Conservation (phyloP, 2,329 filamentous ascomycete genomes). For the Tolypocladium album region DNA sequence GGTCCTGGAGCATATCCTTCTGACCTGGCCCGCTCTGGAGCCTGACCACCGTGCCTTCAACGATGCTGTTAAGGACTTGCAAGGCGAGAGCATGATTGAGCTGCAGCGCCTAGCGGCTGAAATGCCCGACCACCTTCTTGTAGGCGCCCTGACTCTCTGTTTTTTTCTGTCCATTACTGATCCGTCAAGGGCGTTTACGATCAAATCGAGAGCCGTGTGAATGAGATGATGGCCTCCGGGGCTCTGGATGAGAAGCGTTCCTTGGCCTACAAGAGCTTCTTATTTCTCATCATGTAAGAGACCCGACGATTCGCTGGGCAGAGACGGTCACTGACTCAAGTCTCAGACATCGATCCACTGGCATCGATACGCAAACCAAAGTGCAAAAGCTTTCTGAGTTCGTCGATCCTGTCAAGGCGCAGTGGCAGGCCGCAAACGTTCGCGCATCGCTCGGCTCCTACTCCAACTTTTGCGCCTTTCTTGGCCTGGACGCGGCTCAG, state of each 20-base stretch:
- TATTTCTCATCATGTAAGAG: constrained; percentile 79
- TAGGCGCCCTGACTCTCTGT: constrained; percentile 23
- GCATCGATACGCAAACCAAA: constrained; percentile 60
- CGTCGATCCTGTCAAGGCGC: constrained; percentile 66
- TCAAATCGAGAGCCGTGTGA: constrained; percentile 72
- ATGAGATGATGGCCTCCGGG: constrained; percentile 64
- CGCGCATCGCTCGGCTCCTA: constrained; percentile 63
- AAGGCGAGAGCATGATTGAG: constrained; percentile 75
- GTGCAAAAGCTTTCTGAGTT: constrained; percentile 65
- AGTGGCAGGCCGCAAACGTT: constrained; percentile 68
- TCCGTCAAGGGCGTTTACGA: constrained; percentile 63
- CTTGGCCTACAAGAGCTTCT: constrained; percentile 77
- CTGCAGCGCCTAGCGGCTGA: constrained; percentile 79
- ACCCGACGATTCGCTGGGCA: background rate
- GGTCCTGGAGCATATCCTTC: constrained; percentile 82
- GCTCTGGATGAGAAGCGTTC: constrained; percentile 71
- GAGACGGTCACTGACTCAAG: constrained; percentile 4
- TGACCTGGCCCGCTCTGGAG: constrained; percentile 66
- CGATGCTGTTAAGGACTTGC: constrained; percentile 82
- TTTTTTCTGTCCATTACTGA: constrained; percentile 7
- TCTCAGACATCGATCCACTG: constrained; percentile 64
- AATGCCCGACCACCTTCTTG: constrained; percentile 82
- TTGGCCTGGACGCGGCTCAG: constrained; percentile 72
- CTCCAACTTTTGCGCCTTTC: constrained; percentile 64
- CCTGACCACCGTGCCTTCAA: constrained; percentile 65